Evolutionary conservation across 208 protist species (phyloP), one percentile per base, ranked within the genome.

Genomic region (Herpetomonas samuelpessoai): DNA sequence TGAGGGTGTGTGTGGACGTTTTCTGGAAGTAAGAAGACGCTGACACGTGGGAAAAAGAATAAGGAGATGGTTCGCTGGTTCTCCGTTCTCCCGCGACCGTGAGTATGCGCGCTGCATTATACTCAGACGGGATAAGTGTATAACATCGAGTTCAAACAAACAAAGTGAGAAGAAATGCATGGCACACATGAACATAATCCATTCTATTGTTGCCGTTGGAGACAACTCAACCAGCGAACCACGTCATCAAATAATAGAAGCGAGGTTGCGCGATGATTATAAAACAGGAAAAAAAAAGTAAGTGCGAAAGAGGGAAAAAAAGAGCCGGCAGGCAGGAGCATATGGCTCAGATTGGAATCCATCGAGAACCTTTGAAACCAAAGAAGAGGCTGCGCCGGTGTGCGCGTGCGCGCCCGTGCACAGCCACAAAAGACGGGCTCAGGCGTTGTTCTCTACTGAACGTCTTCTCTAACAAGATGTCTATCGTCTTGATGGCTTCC

Each of bases 241-340:
- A 22, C 49, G 59, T 31, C 1, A 73, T 24, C 22, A 22, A 62
- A 62, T 4, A 68, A 61, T 52, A 51, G 62, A 31, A 65, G 4
- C 28, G 35, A 51, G 38, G 14, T n/a, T n/a, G n/a, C n/a, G 24
- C 24, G 18, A 12, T 51, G 10, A 67, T 52, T 9, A 56, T 46
- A 57, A 67, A 68, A 56, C 19, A 62, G 24, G 46, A 60, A 7
- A 57, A 57, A 24, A 67, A 65, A 7, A 57, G 27, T 19, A 55
- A 60, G 49, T 48, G n/a, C 18, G 30, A 57, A 60, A 46, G 57
- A 44, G 26, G 26, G 30, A 18, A 69, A 71, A 71, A 55, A 60
- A 76, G 19, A n/a, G n/a, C n/a, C n/a, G n/a, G n/a, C n/a, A 65
- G 61, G 51, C 47, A 30, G 58, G 44, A 9, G 16, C 41, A 62